These are phyloP conservation scores for Lycium barbarum DNA, from an alignment of 257 asterid genomes.

Conservation along the genomic window DNA sequence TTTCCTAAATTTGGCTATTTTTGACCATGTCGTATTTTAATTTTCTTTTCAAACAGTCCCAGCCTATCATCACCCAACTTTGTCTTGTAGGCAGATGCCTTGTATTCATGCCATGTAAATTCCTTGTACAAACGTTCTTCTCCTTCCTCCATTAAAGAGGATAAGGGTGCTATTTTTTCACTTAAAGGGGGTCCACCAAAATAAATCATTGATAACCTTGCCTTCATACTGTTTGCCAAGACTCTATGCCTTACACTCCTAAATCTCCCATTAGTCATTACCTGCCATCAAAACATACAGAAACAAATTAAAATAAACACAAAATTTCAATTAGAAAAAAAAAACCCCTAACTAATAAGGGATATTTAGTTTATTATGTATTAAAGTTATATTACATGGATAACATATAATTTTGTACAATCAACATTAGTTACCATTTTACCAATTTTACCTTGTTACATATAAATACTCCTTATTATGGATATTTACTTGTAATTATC, in stretches of 20 bases:
- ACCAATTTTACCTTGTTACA: not conserved
- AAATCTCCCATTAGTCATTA: conserved; percentile 39
- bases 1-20: not conserved
- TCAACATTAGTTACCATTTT: not conserved
- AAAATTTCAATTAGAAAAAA: not conserved
- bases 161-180: conserved; percentile 34
- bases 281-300: conserved; percentile 17
- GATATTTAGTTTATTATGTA: not conserved
- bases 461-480: not conserved
- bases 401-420: not conserved
- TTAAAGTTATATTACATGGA: not conserved
- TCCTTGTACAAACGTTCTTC: conserved; percentile 39
- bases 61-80: conserved; percentile 34
- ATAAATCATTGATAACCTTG: conserved; percentile 38
- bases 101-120: conserved; percentile 39
- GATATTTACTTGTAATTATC: not conserved
- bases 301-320: not conserved
- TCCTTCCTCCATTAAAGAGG: conserved; percentile 33
- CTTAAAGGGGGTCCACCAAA: conserved; percentile 38
- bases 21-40: conserved; percentile 2
- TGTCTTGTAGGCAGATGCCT: conserved; percentile 37
- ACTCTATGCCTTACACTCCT: conserved; percentile 39
- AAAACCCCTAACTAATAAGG: not conserved
- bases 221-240: conserved; percentile 2
- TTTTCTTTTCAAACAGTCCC: not conserved